Percentiles rank a stretch among this genome's conserved stretches.
These are phyloP conservation scores for Stentor coeruleus DNA, from an alignment of 73 alveolate genomes.

Conservation along the genomic window DNA sequence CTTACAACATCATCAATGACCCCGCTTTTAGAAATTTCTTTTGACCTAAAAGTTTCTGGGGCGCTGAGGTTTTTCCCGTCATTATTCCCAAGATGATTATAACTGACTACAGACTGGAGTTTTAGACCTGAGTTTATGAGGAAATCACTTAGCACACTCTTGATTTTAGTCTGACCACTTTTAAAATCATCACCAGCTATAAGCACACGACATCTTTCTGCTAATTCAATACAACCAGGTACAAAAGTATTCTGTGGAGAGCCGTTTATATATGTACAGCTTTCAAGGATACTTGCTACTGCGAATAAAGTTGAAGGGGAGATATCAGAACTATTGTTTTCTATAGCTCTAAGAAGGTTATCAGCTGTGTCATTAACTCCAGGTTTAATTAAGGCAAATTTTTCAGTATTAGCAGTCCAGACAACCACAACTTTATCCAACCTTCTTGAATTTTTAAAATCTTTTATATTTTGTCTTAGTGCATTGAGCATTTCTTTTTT, in stretches of 20 bases:
- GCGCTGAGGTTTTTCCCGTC: slow-evolving; percentile 91
- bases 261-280: slow-evolving; percentile 77
- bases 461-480: slow-evolving; percentile 68
- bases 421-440: slow-evolving; percentile 75
- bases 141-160: slow-evolving; percentile 76
- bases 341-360: slow-evolving; percentile 47
- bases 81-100: slow-evolving; percentile 95
- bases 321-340: slow-evolving; percentile 48
- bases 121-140: slow-evolving; percentile 62
- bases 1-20: slow-evolving; percentile 89
- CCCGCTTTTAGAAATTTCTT: slow-evolving; percentile 88
- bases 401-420: slow-evolving; percentile 91
- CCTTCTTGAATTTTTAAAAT: slow-evolving; percentile 63
- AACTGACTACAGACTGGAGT: slow-evolving; percentile 73
- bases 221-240: slow-evolving; percentile 72
- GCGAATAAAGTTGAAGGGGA: slow-evolving; percentile 38
- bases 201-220: slow-evolving; percentile 45
- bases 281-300: slow-evolving; percentile 84
- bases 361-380: slow-evolving; percentile 81
- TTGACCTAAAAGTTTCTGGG: slow-evolving; percentile 81
- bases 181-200: slow-evolving; percentile 86
- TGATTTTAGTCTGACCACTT: slow-evolving; percentile 83
- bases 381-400: slow-evolving; percentile 60
- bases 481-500: slow-evolving; percentile 67
- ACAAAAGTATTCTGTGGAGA: slow-evolving; percentile 83